phyloP scores from a whole-genome alignment of 257 asterid genomes.

The Oldenlandia corymbosa region DNA sequence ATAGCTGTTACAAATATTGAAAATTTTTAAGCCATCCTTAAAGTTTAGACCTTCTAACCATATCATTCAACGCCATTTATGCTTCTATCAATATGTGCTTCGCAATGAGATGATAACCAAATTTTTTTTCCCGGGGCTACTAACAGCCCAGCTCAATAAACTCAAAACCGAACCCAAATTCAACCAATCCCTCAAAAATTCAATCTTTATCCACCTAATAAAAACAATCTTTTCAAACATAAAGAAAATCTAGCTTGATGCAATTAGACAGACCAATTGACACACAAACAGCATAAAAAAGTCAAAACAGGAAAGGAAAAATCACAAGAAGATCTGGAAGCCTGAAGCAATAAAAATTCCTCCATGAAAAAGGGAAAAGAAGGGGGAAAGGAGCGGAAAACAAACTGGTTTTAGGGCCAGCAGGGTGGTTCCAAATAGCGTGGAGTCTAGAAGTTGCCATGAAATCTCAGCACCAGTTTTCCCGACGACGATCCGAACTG shows the following conservation, averaged over 20 bases:
- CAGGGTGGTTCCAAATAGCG: constrained; percentile 28
- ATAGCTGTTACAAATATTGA: not conserved
- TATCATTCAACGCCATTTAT: not conserved
- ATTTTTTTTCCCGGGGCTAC: not conserved
- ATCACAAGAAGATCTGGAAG: not conserved
- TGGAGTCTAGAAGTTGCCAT: constrained; percentile 25
- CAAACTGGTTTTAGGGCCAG: constrained; percentile 26
- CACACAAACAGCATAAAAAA: not conserved
- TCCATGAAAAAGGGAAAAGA: not conserved
- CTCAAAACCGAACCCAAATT: not conserved
- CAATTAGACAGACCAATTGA: not conserved
- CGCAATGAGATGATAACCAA: not conserved
- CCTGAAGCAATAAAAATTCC: not conserved
- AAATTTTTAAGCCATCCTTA: not conserved
- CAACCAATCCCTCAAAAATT: not conserved
- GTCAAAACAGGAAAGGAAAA: not conserved
- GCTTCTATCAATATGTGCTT: too few relatives aligned
- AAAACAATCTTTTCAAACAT: not conserved
- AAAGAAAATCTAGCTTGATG: not conserved
- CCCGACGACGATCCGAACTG: not conserved
- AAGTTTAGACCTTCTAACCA: not conserved
- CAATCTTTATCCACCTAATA: not conserved
- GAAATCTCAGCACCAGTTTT: not conserved
- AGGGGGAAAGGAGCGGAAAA: not conserved
- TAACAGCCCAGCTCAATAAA: not conserved